These are phyloP conservation scores for Epichloe hybrida DNA, from an alignment of 2,329 filamentous ascomycete genomes.

Conservation along the genomic window DNA sequence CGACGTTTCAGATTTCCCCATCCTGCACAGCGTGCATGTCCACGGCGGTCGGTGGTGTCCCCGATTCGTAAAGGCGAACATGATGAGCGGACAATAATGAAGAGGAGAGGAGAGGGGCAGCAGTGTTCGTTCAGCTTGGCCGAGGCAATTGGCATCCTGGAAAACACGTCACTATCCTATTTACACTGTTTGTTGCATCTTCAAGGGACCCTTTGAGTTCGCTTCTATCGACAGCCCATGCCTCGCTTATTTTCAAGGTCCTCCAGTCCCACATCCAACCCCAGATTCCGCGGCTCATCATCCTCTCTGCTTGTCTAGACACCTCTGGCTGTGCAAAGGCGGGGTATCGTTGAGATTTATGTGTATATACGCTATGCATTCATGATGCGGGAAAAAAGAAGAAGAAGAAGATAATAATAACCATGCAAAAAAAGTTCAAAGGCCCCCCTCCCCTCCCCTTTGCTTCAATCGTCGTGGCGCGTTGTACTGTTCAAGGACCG, in stretches of 20 bases:
- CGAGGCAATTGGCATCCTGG: no score
- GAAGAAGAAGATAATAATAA: conserved; percentile 6
- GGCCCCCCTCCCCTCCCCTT: background rate
- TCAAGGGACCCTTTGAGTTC: background rate
- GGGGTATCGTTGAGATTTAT: conserved; percentile 29
- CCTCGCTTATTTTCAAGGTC: background rate
- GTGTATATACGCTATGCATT: conserved; percentile 23
- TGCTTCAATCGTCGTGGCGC: conserved; percentile 5
- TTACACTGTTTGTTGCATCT: background rate
- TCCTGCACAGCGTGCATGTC: no score
- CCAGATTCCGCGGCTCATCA: background rate
- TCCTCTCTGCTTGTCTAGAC: conserved; percentile 7
- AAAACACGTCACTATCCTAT: no score
- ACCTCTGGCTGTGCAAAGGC: conserved; percentile 11
- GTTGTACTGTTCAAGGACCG: conserved; percentile 3
- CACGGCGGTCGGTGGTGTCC: no score
- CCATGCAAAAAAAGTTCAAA: conserved; percentile 3
- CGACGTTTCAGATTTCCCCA: no score
- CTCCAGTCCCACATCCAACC: background rate
- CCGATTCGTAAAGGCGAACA: no score
- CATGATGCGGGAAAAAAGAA: conserved; percentile 2
- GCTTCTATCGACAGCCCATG: background rate
- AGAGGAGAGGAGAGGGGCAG: no score
- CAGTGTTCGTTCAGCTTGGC: no score
- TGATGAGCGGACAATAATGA: no score